Base-by-base conservation (phyloP, 2,329 filamentous ascomycete species). In the Trichoderma cornu-damae region DNA sequence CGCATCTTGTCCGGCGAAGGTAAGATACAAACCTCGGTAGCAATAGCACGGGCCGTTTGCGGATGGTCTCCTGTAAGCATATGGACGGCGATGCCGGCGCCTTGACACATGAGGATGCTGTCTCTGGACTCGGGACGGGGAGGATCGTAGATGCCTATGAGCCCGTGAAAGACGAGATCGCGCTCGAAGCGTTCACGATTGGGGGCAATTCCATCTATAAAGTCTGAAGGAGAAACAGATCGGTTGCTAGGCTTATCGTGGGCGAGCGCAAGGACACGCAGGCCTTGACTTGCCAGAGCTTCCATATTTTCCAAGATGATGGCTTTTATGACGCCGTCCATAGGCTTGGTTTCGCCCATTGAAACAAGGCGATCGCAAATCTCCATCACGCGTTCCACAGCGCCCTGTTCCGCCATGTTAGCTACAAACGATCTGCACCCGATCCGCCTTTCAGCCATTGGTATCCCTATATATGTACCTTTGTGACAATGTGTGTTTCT, bases 131-230 rank as follows among this genome's bases (percentile, higher is more conserved):
- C 85, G 0, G 80, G 76, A 0, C 85, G 83, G 57, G 85, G 85
- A 8, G 86, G 85, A 60, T 88, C 85, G 62, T 87, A 87, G 16
- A 88, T 78, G 38, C 84, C 85, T 58, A 87, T 78, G 6, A 89
- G 75, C 14, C 86, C 86, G 42, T 80, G 77, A 69, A 88, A 87
- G 35, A 75, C 73, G 24, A 89, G 76, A 37, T 81, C 74, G 8
- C 74, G 74, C 64, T 88, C 85, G 22, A 67, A 67, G 1, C 62
- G 34, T 18, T 64, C 49, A 8, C 64, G 64, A 26, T 61, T 59
- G 0, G 61, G 49, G 69, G 58, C 24, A 6, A 49, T 26, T 9
- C 60, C 63, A 30, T 58, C 50, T 6, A 38, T 60, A 34, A 63
- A 66, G 12, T 78, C 70, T 16, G 71, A 65, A 35, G 65, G 66